These are phyloP conservation scores for Septoria petroselini DNA, from an alignment of 2,329 filamentous ascomycete genomes.

Conservation along the genomic window DNA sequence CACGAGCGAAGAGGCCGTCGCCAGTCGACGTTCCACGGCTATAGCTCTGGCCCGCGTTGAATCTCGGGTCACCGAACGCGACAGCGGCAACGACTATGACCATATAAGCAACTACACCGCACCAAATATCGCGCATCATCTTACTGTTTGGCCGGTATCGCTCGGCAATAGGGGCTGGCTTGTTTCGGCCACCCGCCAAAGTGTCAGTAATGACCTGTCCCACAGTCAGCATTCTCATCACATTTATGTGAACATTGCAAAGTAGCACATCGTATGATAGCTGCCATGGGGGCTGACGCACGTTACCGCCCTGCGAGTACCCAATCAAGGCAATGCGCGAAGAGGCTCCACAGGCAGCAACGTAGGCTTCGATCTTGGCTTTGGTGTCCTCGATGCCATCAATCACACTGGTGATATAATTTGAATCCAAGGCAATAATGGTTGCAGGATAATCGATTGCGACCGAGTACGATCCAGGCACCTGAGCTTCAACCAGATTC, in stretches of 20 bases:
- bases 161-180: slow-evolving; percentile 29
- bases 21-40: slow-evolving; percentile 36
- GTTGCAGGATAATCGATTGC: slow-evolving; percentile 34
- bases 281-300: no score
- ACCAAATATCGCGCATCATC: neutral
- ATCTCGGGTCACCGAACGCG: slow-evolving; percentile 41
- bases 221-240: no score
- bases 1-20: slow-evolving; percentile 31
- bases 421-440: slow-evolving; percentile 24
- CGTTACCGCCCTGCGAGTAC: slow-evolving; percentile 37
- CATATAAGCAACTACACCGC: neutral
- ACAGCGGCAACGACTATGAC: slow-evolving; percentile 35
- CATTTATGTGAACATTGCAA: no score
- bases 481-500: slow-evolving; percentile 30
- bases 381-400: slow-evolving; percentile 37
- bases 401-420: slow-evolving; percentile 30
- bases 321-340: slow-evolving; percentile 40
- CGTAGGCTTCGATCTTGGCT: slow-evolving; percentile 34
- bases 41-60: slow-evolving; percentile 32
- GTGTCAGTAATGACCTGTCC: slow-evolving; percentile 23
- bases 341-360: slow-evolving; percentile 28
- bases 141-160: slow-evolving; percentile 34
- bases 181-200: slow-evolving; percentile 21
- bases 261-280: no score
- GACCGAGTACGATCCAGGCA: slow-evolving; percentile 38